Percentiles rank a stretch among this genome's conserved stretches.
phyloP scores from a whole-genome alignment of 805 yeast genomes.

The Blastobotrys robertii region DNA sequence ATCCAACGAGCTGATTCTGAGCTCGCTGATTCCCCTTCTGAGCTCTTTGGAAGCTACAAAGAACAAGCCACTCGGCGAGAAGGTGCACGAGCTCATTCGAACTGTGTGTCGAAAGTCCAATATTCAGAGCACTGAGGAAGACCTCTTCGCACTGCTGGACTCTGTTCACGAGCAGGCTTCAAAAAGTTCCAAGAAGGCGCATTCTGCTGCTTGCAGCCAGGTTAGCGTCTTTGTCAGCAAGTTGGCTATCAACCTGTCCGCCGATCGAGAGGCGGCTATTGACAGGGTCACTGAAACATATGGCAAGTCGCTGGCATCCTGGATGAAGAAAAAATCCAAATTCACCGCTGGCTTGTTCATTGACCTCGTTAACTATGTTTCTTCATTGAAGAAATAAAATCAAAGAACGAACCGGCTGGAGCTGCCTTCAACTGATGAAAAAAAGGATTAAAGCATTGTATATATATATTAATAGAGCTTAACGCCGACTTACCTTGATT shows the following conservation, averaged over 20 bases:
- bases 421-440: too few species aligned
- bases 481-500: background rate
- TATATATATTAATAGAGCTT: slow-evolving; percentile 4
- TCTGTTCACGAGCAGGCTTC: slow-evolving; percentile 31
- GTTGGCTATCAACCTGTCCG: slow-evolving; percentile 36
- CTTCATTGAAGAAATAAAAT: slow-evolving; percentile 40
- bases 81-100: slow-evolving; percentile 65
- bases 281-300: slow-evolving; percentile 39
- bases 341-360: slow-evolving; percentile 50
- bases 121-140: slow-evolving; percentile 5
- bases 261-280: slow-evolving; percentile 32
- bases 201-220: slow-evolving; percentile 50
- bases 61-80: slow-evolving; percentile 61
- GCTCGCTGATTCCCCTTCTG: slow-evolving; percentile 47
- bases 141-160: slow-evolving; percentile 18
- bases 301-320: slow-evolving; percentile 42
- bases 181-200: slow-evolving; percentile 39
- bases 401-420: too few species aligned
- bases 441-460: background rate
- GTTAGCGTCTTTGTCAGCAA: slow-evolving; percentile 59
- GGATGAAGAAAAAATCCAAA: slow-evolving; percentile 47
- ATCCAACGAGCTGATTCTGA: slow-evolving; percentile 30
- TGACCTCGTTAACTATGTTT: slow-evolving; percentile 75
- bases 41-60: slow-evolving; percentile 54
- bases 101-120: slow-evolving; percentile 44